Percentiles rank a stretch among this genome's conserved stretches.
Evolutionary conservation across 495 filamentous ascomycete genomes (phyloP).

Genomic region (Bacidia gigantensis): DNA sequence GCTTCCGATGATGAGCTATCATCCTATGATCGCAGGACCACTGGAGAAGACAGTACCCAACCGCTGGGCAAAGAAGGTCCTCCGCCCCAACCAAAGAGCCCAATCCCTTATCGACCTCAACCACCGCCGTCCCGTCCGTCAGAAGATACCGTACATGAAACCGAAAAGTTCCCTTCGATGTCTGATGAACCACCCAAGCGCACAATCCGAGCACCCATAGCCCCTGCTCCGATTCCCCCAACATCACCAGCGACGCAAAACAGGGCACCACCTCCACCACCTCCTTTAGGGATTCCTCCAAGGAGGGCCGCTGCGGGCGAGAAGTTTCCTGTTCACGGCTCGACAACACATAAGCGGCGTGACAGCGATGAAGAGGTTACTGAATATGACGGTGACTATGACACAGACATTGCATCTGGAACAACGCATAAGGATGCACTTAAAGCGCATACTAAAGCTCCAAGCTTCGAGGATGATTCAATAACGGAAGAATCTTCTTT

Average conservation of each 20-base stretch:
- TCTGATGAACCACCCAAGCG: constrained; percentile 19
- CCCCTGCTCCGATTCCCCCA: constrained; percentile 27
- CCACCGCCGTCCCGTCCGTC: constrained; percentile 21
- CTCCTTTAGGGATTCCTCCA: constrained; percentile 38
- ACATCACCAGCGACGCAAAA: constrained; percentile 38
- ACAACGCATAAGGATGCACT: constrained; percentile 84
- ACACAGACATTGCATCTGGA: constrained; percentile 89
- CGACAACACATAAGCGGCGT: constrained; percentile 31
- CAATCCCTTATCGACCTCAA: constrained; percentile 13
- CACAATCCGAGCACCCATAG: constrained; percentile 26
- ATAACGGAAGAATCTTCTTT: constrained; percentile 38
- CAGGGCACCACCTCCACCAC: constrained; percentile 68
- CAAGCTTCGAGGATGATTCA: constrained; percentile 46
- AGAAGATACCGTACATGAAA: constrained; percentile 15
- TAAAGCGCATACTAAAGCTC: constrained; percentile 65
- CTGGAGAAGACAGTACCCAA: constrained; percentile 12
- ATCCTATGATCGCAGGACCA: constrained; percentile 34
- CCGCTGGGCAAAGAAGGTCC: constrained; percentile 25
- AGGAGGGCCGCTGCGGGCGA: constrained; percentile 51
- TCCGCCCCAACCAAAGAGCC: constrained; percentile 31
- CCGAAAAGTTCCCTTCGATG: constrained; percentile 26
- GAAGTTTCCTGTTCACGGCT: constrained; percentile 16
- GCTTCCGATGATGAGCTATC: constrained; percentile 92
- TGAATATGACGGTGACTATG: constrained; percentile 96
- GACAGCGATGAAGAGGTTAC: constrained; percentile 72